phyloP scores from a whole-genome alignment of 2,329 filamentous ascomycete species.

The Paraconiothyrium brasiliense region DNA sequence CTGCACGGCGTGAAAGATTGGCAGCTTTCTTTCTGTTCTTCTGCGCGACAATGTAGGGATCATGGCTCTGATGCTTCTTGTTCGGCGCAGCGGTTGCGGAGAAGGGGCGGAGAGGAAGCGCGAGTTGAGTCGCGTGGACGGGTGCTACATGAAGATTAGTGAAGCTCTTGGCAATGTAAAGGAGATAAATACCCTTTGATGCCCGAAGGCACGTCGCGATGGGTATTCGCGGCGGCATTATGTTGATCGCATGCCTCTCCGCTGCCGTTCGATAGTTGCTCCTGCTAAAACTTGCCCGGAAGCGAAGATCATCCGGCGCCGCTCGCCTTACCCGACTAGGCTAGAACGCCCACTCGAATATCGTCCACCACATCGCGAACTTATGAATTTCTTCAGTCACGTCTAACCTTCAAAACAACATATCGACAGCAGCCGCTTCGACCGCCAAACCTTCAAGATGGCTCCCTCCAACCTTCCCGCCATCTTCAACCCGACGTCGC shows the following conservation, averaged over 20 bases:
- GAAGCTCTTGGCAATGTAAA: not conserved
- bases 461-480: slow-evolving; percentile 93
- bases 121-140: slow-evolving; percentile 50
- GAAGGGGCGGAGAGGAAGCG: slow-evolving; percentile 64
- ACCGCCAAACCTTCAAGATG: slow-evolving; percentile 72
- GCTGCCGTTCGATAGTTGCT: slow-evolving; percentile 1
- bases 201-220: slow-evolving; percentile 55
- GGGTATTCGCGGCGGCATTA: slow-evolving; percentile 61
- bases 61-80: slow-evolving; percentile 72
- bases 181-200: slow-evolving; percentile 41
- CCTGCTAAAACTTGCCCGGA: slow-evolving; percentile 30
- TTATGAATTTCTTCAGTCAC: slow-evolving; percentile 25
- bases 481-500: slow-evolving; percentile 94
- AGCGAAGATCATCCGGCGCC: slow-evolving; percentile 22
- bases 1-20: slow-evolving; percentile 78
- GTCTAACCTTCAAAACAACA: slow-evolving; percentile 26
- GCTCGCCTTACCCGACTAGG: slow-evolving; percentile 16
- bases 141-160: slow-evolving; percentile 24
- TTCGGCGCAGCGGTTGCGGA: slow-evolving; percentile 72
- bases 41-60: slow-evolving; percentile 85
- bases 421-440: slow-evolving; percentile 35
- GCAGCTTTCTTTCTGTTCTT: slow-evolving; percentile 84
- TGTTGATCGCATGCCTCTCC: slow-evolving; percentile 15
- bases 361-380: slow-evolving; percentile 32
- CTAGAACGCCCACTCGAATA: slow-evolving; percentile 15